Evolutionary conservation across 2,329 filamentous ascomycete genomes (phyloP), one percentile per base, ranked within the genome.

Genomic region (Apiospora kogelbergensis): DNA sequence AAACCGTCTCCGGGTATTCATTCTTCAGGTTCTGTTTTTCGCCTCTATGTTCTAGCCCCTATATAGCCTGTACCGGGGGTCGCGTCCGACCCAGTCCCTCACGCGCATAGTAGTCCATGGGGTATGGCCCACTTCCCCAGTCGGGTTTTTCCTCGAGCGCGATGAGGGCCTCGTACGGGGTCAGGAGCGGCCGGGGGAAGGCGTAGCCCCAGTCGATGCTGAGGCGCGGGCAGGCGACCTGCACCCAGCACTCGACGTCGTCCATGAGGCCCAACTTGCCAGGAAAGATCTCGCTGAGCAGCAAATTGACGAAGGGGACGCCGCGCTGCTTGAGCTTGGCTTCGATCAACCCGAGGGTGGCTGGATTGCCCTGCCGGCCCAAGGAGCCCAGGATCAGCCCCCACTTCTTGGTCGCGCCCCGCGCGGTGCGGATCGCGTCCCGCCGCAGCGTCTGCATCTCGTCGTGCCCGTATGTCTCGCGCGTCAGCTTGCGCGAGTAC

Each of bases 191-290:
- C 63, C 93, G 84, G 1, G 94, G 89, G 78, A 99, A 99, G 0
- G 96, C 96, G 82, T 98, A 98, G 0, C 96, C 96, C 96, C 96
- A 99, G 81, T 99, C 96, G 74, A 99, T 99, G 80, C 95, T 98
- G 78, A 99, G 78, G 65, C 96, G 85, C n/a, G 96, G 96, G 81
- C 96, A 99, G 6, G 96, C 96, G 66, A 99, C 94, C 81, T 99
- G 96, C 46, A 99, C 95, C 96, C 96, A 99, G 75, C 94, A 97
- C 78, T 98, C 95, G 2, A 99, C 93, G 76, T 98, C 95, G 40
- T 83, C 82, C 94, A 99, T 98, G 84, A 96, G 90, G 0, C 93
- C 94, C 73, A 99, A 82, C 82, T 98, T 99, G 0, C 94, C 95
- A 0, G 97, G 96, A 79, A 98, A 98, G 68, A 99, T 98, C 83